Conservation (phyloP, 2,329 filamentous ascomycete species). For the Penicillium capsulatum region DNA sequence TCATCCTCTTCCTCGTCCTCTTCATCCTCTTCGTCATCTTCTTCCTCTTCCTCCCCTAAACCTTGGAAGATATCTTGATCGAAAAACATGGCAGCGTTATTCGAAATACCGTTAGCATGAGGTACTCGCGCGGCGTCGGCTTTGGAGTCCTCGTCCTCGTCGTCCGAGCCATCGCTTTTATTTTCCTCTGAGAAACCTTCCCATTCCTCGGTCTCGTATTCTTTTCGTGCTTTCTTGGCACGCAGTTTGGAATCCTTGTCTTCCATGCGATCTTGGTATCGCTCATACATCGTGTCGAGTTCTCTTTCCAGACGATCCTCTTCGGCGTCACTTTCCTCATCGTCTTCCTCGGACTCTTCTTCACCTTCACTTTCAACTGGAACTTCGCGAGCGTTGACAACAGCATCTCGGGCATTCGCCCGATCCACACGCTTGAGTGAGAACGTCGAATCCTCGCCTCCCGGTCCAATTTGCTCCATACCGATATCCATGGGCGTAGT, state of each 20-base stretch:
- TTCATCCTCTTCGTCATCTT: constrained; percentile 37
- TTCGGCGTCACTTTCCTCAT: constrained; percentile 67
- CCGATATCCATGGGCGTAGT: constrained; percentile 92
- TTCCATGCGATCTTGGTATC: constrained; percentile 75
- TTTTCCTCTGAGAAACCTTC: constrained; percentile 72
- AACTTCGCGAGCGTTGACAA: constrained; percentile 74
- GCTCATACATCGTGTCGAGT: constrained; percentile 80
- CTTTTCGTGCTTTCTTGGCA: constrained; percentile 80
- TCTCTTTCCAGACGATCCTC: constrained; percentile 78
- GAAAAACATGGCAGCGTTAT: constrained; percentile 83
- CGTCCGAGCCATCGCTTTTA: constrained; percentile 57
- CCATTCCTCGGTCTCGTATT: constrained; percentile 84
- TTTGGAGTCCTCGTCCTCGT: constrained; percentile 52
- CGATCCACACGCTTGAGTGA: constrained; percentile 77
- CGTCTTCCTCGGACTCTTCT: constrained; percentile 55
- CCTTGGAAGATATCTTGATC: constrained; percentile 91
- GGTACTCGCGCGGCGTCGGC: constrained; percentile 13
- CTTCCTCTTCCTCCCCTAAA: constrained; percentile 63
- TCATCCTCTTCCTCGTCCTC: constrained; percentile 35
- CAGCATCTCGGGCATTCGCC: constrained; percentile 62
- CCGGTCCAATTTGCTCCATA: constrained; percentile 75
- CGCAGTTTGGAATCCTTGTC: constrained; percentile 80
- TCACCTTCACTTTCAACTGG: constrained; percentile 58
- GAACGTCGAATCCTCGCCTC: constrained; percentile 81
- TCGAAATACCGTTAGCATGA: constrained; percentile 62